Base-by-base conservation (phyloP, 768 basidiomycete genomes). In the Xerocomus brunneocitrinus region DNA sequence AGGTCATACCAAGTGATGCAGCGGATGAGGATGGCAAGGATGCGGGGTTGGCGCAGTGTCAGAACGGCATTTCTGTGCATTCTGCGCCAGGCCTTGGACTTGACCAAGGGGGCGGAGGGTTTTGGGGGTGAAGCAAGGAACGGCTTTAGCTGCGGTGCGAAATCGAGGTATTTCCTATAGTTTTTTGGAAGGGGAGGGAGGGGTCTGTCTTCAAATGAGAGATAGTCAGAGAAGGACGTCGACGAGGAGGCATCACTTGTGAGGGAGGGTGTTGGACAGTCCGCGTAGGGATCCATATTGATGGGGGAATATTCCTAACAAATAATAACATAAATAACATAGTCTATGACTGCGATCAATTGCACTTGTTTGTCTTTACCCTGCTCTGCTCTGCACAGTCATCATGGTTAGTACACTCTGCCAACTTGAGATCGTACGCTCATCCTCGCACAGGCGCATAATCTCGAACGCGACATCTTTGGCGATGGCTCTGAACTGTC, bases 401-500 rank as follows among this genome's bases (percentile, higher is more conserved):
- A 64, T 28, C 54, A 64, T 63, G 62, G 58, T 60, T 43, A 49
- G 56, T 51, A 28, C 22, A 5, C 22, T 19, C n/a, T 7, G n/a
- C 6, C n/a, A 40, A 3, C 22, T 22, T 4, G 14, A 16, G 10
- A 10, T 10, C 4, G 19, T 2, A 3, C 16, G 3, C 13, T 46
- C 39, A 35, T 25, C 5, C 35, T 3, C 0, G 0, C 4, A 8
- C 46, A 58, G 59, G 52, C 49, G 0, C 64, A 69, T 34, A 63
- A 76, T 48, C 81, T 85, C 32, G 84, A 80, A 53, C 83, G 81
- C 47, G 84, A 86, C 62, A 85, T 91, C 53, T 93, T 92, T 63
- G 90, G 88, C 56, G 87, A 87, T 36, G 88, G 88, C 62, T 91
- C 90, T 3, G 92, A 95, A 57, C 80, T 91, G 8, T 91, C 89